Evolutionary conservation across 192 early-diverging fungal species (phyloP), one percentile per base, ranked within the genome.

Genomic region (Coemansia sp.): DNA sequence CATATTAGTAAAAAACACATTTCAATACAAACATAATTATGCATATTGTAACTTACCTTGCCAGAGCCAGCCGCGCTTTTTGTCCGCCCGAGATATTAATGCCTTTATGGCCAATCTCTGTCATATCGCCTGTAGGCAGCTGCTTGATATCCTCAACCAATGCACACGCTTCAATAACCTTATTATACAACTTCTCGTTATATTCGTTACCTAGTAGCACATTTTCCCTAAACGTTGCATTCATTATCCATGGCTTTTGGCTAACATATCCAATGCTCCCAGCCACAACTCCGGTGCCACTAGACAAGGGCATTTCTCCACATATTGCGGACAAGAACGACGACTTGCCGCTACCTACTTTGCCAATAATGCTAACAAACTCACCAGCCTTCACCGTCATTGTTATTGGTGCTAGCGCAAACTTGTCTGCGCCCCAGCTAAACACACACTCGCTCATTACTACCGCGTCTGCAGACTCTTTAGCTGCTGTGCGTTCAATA

Each of bases 221-320:
- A 47, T 83, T 83, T 2, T 82, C 73, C 14, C 73, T 58, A 24
- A 82, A 58, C 0, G 76, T 68, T 25, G 57, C 68, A 55, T 73
- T 67, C 72, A 79, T 66, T 40, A 82, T 74, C 63, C 64, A 79
- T 2, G 81, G 67, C 56, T 67, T 62, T 42, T 81, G 78, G 46
- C 68, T 60, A 2, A 71, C 67, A 52, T 75, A 81, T 1, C 61
- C 70, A 62, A 75, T 71, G 2, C 67, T 63, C 3, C 92, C 92
- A 52, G 86, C 80, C 9, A 95, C 64, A 38, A 62, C 77, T 3
- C 92, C 91, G 1, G 82, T 69, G 6, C 92, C 93, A 15, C 44
- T 63, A 5, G 73, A 40, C 60, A 87, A 82, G 57, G 90, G 87
- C 89, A 95, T 96, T 74, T 98, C 94, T 3, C 79, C 76, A 40